Evolutionary conservation across 306 rosid species (phyloP).

Genomic region (Cajanus cajan): DNA sequence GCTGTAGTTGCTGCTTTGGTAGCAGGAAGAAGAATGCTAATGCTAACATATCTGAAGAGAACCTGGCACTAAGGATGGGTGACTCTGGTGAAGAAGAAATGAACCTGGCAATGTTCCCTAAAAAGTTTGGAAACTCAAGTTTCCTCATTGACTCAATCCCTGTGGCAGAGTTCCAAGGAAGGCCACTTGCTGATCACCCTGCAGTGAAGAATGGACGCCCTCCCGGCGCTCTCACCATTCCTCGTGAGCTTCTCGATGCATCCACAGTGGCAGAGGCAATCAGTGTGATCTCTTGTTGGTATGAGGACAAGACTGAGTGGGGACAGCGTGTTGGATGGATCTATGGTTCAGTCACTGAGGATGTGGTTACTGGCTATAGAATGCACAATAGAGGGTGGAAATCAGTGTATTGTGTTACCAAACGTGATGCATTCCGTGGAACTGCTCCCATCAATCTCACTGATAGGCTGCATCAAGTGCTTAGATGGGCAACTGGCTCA

Average conservation of each 20-base stretch:
- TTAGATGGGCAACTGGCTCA: slow-evolving; percentile 97
- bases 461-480: slow-evolving; percentile 92
- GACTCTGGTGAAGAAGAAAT: slow-evolving; percentile 83
- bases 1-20: slow-evolving; percentile 54
- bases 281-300: slow-evolving; percentile 96
- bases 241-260: slow-evolving; percentile 91
- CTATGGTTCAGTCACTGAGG: slow-evolving; percentile 96
- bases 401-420: slow-evolving; percentile 91
- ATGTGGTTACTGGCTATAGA: slow-evolving; percentile 94
- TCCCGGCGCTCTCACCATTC: slow-evolving; percentile 82
- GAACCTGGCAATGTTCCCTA: slow-evolving; percentile 77
- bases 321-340: slow-evolving; percentile 98
- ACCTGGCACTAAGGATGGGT: slow-evolving; percentile 76
- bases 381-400: slow-evolving; percentile 99
- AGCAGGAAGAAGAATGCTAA: slow-evolving; percentile 56
- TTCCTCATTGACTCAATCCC: slow-evolving; percentile 93
- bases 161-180: slow-evolving; percentile 94
- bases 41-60: slow-evolving; percentile 60
- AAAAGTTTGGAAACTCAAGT: slow-evolving; percentile 87
- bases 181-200: slow-evolving; percentile 98
- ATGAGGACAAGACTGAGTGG: slow-evolving; percentile 97
- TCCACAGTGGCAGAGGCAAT: slow-evolving; percentile 96
- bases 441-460: slow-evolving; percentile 96
- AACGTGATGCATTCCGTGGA: slow-evolving; percentile 96
- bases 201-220: slow-evolving; percentile 91